Percentiles rank a stretch among this genome's conserved stretches.
These are phyloP conservation scores for Xylaria intraflava DNA, from an alignment of 495 filamentous ascomycete genomes.

Conservation along the genomic window DNA sequence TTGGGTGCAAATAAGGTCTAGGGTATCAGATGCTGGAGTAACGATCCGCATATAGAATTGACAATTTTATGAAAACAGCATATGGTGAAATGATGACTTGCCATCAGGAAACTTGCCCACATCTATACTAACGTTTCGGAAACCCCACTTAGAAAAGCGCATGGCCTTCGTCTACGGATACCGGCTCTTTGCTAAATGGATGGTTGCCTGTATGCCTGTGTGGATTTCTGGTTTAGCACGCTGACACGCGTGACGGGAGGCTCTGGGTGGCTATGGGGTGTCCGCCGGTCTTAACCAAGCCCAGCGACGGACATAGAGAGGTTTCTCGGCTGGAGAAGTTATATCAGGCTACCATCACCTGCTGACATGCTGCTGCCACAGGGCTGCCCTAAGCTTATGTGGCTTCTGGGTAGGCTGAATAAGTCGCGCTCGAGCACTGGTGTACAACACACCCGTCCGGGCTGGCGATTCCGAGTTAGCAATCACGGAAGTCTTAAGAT, in stretches of 20 bases:
- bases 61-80: background rate
- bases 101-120: background rate
- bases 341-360: background rate
- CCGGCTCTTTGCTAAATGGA: no score
- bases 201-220: no score
- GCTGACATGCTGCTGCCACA: background rate
- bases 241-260: no score
- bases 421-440: background rate
- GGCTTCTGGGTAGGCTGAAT: background rate
- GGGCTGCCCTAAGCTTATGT: background rate
- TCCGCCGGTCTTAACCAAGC: no score
- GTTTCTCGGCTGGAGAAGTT: background rate
- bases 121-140: no score
- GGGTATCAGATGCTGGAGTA: background rate
- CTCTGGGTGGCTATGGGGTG: no score
- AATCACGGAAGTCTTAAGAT: no score
- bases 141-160: no score
- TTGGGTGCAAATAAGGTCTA: background rate
- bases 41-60: background rate
- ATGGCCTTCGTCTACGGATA: no score
- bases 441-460: background rate
- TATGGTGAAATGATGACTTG: background rate
- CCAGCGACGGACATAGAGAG: no score
- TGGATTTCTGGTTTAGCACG: no score
- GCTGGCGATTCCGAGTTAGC: background rate